phyloP scores from a whole-genome alignment of 106 monocot genomes.

The Allium cepa region DNA sequence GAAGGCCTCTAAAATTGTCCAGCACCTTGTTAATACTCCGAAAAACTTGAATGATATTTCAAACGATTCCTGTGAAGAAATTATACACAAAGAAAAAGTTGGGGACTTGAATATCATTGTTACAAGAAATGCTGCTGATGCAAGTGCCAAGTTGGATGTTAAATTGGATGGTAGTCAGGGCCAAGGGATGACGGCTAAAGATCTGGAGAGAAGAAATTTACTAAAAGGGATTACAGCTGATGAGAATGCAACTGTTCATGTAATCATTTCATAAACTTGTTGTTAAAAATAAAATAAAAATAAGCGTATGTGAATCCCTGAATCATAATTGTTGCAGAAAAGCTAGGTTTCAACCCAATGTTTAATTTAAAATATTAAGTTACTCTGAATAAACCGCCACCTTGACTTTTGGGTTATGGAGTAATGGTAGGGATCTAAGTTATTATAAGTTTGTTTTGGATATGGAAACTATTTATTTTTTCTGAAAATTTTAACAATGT shows the following conservation, averaged over 20 bases:
- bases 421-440: too few species aligned
- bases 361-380: too few species aligned
- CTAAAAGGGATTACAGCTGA: constrained; percentile 93
- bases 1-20: constrained; percentile 62
- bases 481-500: background rate
- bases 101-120: constrained; percentile 72
- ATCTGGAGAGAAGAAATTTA: constrained; percentile 61
- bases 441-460: background rate
- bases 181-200: constrained; percentile 37
- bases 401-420: too few species aligned
- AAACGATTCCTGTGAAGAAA: constrained; percentile 16
- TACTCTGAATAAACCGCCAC: too few species aligned
- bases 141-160: constrained; percentile 44
- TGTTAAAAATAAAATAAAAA: too few species aligned
- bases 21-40: constrained; percentile 20
- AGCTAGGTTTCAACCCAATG: too few species aligned
- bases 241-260: constrained; percentile 86
- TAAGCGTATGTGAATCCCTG: too few species aligned
- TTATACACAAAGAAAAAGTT: constrained; percentile 34
- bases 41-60: constrained; percentile 8
- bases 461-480: background rate
- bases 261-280: constrained; percentile 11
- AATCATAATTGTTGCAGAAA: too few species aligned
- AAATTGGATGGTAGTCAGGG: constrained; percentile 60
- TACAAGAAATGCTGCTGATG: constrained; percentile 53